These are phyloP conservation scores for Suillus brevipes DNA, from an alignment of 768 basidiomycete species.

Conservation along the genomic window DNA sequence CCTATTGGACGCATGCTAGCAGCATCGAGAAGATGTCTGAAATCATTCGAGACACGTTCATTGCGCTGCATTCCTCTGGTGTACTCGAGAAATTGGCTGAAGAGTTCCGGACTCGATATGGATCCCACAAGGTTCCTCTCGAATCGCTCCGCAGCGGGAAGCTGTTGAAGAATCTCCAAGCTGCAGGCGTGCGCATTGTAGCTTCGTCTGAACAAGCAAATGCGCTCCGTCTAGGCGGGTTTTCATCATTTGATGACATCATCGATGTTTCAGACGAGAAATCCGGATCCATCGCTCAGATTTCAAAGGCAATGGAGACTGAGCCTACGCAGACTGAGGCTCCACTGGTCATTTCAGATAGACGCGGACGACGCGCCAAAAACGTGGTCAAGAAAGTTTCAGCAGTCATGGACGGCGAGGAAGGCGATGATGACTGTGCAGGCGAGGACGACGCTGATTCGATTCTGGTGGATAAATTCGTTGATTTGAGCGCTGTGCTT, in stretches of 20 bases:
- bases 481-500: constrained; percentile 70
- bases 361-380: constrained; percentile 6
- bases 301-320: constrained; percentile 12
- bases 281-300: constrained; percentile 29
- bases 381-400: constrained; percentile 14
- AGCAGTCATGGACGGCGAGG: constrained; percentile 19
- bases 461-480: constrained; percentile 54
- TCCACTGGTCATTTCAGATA: constrained; percentile 33
- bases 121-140: constrained; percentile 66
- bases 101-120: constrained; percentile 84
- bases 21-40: constrained; percentile 86
- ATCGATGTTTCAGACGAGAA: constrained; percentile 41
- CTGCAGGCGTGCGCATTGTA: constrained; percentile 46
- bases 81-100: constrained; percentile 68
- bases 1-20: constrained; percentile 96
- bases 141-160: constrained; percentile 39
- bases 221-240: constrained; percentile 17
- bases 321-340: constrained; percentile 15
- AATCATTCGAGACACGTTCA: constrained; percentile 91
- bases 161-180: constrained; percentile 41
- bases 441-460: constrained; percentile 21
- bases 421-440: constrained; percentile 24
- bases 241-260: constrained; percentile 32
- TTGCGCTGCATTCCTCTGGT: constrained; percentile 86
- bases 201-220: constrained; percentile 43